Base-by-base conservation (phyloP, 2,329 filamentous ascomycete species). In the Curvularia hawaiiensis region DNA sequence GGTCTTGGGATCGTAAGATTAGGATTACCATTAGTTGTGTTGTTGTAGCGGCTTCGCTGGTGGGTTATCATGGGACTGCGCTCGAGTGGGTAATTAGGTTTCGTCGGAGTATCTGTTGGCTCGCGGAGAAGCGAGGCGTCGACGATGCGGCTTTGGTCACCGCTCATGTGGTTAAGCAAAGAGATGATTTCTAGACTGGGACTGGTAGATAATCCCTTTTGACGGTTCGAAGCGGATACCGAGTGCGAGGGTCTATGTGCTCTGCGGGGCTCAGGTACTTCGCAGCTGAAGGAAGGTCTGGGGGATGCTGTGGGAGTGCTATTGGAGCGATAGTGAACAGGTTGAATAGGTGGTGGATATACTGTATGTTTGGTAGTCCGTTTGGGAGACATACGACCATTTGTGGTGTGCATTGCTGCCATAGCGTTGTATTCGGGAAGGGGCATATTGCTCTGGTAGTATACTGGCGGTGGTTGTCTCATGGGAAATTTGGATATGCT, bases 121-220 rank as follows among this genome's bases (percentile, higher is more conserved):
- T 58, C 35, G 46, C 50, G 53, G 35, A 62, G 61, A 9, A 61
- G 41, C 8, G 55, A 62, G 40, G 64, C 48, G 30, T 68, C 63
- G 10, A 59, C 30, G 39, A 64, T 50, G 49, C 57, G 63, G 18
- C 51, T 54, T 40, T 45, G 57, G 18, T 55, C 50, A 18, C 22
- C 48, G 18, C 53, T 58, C 50, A 58, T 60, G 48, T 45, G 50
- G 50, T 60, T 60, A 20, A 61, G 33, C 2, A 66, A 54, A 2
- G 58, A 56, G 30, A 68, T 67, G 50, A 68, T 57, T 54, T 68
- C 66, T 3, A 66, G 52, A 44, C 63, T 67, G 14, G 63, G 59
- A 18, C 20, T 58, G 3, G 7, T 22, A 9, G 48, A 18, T 16
- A 47, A 43, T 10, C 26, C 33, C 8, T 52, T 38, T 12, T 58